A percentile compares a stretch with the other conserved stretches of the same genome.
These are phyloP conservation scores for Colletotrichum tofieldiae DNA, from an alignment of 2,329 filamentous ascomycete genomes.

Conservation along the genomic window DNA sequence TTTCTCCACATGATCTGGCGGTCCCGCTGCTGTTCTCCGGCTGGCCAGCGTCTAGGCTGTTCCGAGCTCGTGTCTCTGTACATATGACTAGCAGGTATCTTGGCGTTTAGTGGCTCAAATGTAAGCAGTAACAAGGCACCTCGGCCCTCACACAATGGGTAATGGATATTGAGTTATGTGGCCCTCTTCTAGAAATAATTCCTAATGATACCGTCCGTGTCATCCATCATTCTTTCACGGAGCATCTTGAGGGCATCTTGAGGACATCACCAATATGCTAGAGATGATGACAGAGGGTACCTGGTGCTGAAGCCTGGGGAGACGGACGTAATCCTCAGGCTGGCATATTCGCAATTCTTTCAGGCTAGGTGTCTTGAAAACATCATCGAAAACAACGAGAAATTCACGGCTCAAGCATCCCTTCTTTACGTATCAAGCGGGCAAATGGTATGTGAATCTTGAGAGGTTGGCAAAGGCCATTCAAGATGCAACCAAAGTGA, in stretches of 20 bases:
- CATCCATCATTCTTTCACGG: slow-evolving; percentile 65
- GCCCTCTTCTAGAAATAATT: slow-evolving; percentile 61
- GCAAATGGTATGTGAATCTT: slow-evolving; percentile 51
- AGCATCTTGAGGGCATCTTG: slow-evolving; percentile 57
- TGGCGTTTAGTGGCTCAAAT: too few species aligned
- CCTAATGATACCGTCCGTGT: slow-evolving; percentile 61
- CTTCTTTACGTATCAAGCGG: slow-evolving; percentile 50
- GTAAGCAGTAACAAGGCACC: too few species aligned
- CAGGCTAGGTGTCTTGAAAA: slow-evolving; percentile 41
- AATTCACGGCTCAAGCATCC: slow-evolving; percentile 44
- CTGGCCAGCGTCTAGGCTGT: not conserved
- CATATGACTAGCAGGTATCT: too few species aligned
- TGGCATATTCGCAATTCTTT: slow-evolving; percentile 46
- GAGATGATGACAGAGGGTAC: slow-evolving; percentile 33
- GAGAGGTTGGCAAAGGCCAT: slow-evolving; percentile 44
- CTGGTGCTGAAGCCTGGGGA: slow-evolving; percentile 42
- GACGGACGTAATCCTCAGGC: slow-evolving; percentile 46
- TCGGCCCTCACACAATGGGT: too few species aligned
- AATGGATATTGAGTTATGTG: slow-evolving; percentile 49
- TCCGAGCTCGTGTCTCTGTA: too few species aligned
- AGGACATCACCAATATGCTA: slow-evolving; percentile 31
- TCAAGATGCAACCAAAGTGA: slow-evolving; percentile 39
- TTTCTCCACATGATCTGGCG: not conserved
- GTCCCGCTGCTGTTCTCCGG: not conserved
- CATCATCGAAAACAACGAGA: not conserved